Evolutionary conservation across 2,329 filamentous ascomycete species (phyloP).

Genomic region (Acephala macrosclerotiorum): DNA sequence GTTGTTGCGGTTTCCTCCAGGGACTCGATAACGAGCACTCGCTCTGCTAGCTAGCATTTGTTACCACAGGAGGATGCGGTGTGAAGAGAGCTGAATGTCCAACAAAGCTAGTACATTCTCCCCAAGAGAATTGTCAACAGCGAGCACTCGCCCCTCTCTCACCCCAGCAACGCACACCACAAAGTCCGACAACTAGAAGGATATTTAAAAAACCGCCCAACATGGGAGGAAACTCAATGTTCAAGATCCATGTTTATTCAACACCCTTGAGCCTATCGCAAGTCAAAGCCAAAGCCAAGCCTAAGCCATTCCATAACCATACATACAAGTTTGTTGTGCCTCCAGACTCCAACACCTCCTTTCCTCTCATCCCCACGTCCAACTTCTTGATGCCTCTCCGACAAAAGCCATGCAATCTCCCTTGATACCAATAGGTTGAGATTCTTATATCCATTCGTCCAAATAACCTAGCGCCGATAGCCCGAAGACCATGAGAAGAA

Average conservation of each 20-base stretch:
- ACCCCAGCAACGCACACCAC: too few relatives aligned
- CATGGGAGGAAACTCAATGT: background rate
- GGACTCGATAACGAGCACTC: background rate
- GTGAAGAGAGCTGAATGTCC: background rate
- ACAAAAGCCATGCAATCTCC: constrained; percentile 10
- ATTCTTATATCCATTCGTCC: constrained; percentile 10
- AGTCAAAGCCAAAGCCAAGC: too few relatives aligned
- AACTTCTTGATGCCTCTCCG: background rate
- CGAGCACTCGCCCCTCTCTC: too few relatives aligned
- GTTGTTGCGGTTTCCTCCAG: background rate
- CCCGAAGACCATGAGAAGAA: background rate
- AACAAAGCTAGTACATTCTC: background rate
- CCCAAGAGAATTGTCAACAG: background rate
- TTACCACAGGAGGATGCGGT: too few relatives aligned
- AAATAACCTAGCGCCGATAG: background rate
- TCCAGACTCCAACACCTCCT: background rate
- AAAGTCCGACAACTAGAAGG: too few relatives aligned
- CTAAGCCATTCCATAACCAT: constrained; percentile 23
- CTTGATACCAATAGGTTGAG: background rate
- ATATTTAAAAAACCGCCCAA: background rate
- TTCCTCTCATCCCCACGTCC: background rate
- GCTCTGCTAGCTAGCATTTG: background rate
- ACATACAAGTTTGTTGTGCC: constrained; percentile 22
- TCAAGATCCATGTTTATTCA: constrained; percentile 22
- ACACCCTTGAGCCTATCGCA: constrained; percentile 5